These are phyloP conservation scores for Lentinula boryana DNA, from an alignment of 768 basidiomycete species.

Conservation along the genomic window DNA sequence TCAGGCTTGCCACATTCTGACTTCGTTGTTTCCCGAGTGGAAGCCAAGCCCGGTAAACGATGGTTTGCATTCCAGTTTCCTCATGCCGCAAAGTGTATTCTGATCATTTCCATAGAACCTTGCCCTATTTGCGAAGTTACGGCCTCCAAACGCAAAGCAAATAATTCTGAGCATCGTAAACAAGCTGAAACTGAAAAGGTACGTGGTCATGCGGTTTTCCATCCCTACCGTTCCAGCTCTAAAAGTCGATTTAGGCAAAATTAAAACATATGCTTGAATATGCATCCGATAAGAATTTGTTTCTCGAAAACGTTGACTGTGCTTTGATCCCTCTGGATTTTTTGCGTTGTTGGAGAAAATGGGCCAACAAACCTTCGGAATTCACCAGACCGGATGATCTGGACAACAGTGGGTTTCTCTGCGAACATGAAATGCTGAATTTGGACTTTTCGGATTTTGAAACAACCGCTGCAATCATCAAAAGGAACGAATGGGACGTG, in stretches of 20 bases:
- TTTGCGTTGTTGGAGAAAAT: constrained; percentile 61
- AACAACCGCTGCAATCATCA: constrained; percentile 48
- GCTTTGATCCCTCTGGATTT: constrained; percentile 60
- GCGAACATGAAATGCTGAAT: constrained; percentile 56
- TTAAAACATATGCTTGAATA: constrained; percentile 60
- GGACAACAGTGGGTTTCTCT: constrained; percentile 60
- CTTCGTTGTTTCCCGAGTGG: constrained; percentile 61
- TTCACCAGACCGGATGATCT: constrained; percentile 51
- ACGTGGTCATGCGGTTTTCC: constrained; percentile 5
- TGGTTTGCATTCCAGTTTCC: background rate
- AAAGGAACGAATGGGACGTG: constrained; percentile 58
- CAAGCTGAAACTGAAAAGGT: constrained; percentile 81
- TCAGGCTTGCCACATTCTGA: constrained; percentile 55
- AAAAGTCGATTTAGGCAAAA: constrained; percentile 39
- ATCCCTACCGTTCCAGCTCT: constrained; percentile 5
- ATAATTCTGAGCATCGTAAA: constrained; percentile 55
- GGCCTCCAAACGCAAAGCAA: constrained; percentile 50
- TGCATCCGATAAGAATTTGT: constrained; percentile 34
- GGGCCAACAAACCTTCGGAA: constrained; percentile 56
- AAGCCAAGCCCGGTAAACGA: constrained; percentile 39
- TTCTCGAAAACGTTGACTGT: constrained; percentile 44
- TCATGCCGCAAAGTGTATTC: background rate
- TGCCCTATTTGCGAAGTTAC: constrained; percentile 63
- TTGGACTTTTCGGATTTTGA: constrained; percentile 70
- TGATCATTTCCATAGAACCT: constrained; percentile 23